phyloP scores from a whole-genome alignment of 106 monocot species.

The Dioscorea alata region DNA sequence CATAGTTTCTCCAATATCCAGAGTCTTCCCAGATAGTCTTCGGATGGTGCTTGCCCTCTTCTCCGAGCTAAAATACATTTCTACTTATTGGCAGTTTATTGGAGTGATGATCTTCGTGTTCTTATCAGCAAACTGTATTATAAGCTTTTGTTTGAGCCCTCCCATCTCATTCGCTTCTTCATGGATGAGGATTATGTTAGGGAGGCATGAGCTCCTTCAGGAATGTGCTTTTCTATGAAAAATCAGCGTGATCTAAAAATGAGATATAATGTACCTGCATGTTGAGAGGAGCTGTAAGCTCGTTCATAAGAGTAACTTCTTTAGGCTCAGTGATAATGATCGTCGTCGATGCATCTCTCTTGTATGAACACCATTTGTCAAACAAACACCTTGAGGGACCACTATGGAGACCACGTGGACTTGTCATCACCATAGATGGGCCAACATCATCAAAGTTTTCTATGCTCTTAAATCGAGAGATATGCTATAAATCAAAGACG shows the following conservation, averaged over 20 bases:
- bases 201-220: conserved; percentile 86
- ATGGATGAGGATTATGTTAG: conserved; percentile 92
- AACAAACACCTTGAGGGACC: conserved; percentile 93
- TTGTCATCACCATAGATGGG: conserved; percentile 96
- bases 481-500: conserved; percentile 90
- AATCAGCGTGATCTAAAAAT: conserved; percentile 96
- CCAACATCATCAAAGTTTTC: conserved; percentile 94
- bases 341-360: conserved; percentile 83
- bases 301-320: conserved; percentile 97
- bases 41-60: conserved; percentile 97
- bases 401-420: conserved; percentile 88
- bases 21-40: conserved; percentile 63
- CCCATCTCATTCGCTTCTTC: conserved; percentile 97
- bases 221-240: conserved; percentile 81
- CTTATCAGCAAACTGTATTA: conserved; percentile 50
- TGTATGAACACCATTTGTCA: conserved; percentile 95
- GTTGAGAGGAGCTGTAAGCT: conserved; percentile 83
- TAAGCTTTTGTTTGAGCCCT: conserved; percentile 82
- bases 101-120: conserved; percentile 73
- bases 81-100: conserved; percentile 76
- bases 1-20: conserved; percentile 64
- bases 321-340: conserved; percentile 97
- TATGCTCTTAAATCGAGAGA: conserved; percentile 85
- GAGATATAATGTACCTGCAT: conserved; percentile 97
- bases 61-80: conserved; percentile 91